phyloP scores from a whole-genome alignment of 1,139 yeast genomes.

The Meyerozyma guilliermondii region DNA sequence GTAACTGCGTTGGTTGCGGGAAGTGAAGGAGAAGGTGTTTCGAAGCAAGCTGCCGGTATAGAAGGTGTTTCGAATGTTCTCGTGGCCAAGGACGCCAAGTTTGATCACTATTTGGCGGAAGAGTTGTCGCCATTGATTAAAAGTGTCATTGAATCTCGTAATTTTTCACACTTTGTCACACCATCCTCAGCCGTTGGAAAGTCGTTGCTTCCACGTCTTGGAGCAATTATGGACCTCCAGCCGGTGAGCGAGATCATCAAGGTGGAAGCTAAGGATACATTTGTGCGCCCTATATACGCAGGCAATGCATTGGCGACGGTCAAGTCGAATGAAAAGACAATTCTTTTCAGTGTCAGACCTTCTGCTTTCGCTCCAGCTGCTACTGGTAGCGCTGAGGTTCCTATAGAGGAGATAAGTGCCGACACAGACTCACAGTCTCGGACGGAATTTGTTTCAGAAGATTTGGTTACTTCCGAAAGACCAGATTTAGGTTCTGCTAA shows the following conservation, averaged over 20 bases:
- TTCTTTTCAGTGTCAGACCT: constrained; percentile 73
- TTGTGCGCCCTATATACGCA: constrained; percentile 91
- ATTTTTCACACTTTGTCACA: constrained; percentile 67
- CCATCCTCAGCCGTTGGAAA: constrained; percentile 88
- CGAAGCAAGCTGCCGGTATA: constrained; percentile 33
- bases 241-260: constrained; percentile 79
- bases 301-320: constrained; percentile 91
- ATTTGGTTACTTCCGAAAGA: constrained; percentile 71
- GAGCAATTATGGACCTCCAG: constrained; percentile 80
- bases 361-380: constrained; percentile 73
- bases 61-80: constrained; percentile 43
- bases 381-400: constrained; percentile 30
- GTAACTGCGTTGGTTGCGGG: constrained; percentile 61
- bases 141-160: constrained; percentile 38
- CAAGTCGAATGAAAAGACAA: constrained; percentile 58
- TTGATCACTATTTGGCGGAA: constrained; percentile 61
- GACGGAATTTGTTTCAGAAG: constrained; percentile 62
- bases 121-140: constrained; percentile 55
- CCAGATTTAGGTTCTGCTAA: constrained; percentile 88
- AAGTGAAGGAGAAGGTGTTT: constrained; percentile 39
- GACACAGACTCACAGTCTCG: constrained; percentile 29
- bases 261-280: constrained; percentile 63
- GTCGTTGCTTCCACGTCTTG: constrained; percentile 79
- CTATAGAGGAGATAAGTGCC: constrained; percentile 46
- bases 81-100: constrained; percentile 44